Evolutionary conservation across 495 filamentous ascomycete genomes (phyloP), one percentile per base, ranked within the genome.

Genomic region (Penicillium soppii): DNA sequence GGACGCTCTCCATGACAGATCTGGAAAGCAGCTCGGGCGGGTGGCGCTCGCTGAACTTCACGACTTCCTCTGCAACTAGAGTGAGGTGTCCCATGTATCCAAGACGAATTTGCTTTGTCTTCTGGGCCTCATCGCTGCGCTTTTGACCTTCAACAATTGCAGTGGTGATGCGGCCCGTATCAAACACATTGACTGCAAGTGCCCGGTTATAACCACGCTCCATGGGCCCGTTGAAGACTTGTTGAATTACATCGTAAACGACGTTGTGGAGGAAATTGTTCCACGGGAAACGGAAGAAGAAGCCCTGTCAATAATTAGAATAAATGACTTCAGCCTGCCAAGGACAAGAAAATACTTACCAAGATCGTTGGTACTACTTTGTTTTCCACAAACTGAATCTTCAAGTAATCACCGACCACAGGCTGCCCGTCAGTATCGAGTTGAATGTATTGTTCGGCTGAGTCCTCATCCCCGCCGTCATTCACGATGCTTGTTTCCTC

Each of bases 211-310:
- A 97, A 12, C 94, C 91, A 44, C 91, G 86, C 56, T 97, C 92
- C 89, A 99, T 96, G 10, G 89, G 89, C 0, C 95, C 94, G 62
- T 99, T 99, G 71, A 99, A 98, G 0, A 99, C 95, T 73, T 99
- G 94, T 67, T 99, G 94, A 10, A 99, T 88, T 54, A 99, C 91
- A 66, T 99, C 94, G 67, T 99, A 99, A 20, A 99, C 94, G 36
- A 99, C 94, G 70, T 99, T 99, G 68, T 99, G 94, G 19, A 99
- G 82, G 63, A 99, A 99, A 68, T 99, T 99, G 64, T 99, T 99
- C 94, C 94, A 99, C 4, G 94, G 95, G 67, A 97, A 97, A 46
- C 84, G 85, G 78, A 97, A 99, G 75, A 99, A 99, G 74, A 98
- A 97, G 48, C 87, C 86, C 88, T 90, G 51, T 32, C 29, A 35